A percentile compares a stretch with the other conserved stretches of the same genome.
phyloP scores from a whole-genome alignment of 2,329 filamentous ascomycete genomes.

The Sporothrix curviconia region DNA sequence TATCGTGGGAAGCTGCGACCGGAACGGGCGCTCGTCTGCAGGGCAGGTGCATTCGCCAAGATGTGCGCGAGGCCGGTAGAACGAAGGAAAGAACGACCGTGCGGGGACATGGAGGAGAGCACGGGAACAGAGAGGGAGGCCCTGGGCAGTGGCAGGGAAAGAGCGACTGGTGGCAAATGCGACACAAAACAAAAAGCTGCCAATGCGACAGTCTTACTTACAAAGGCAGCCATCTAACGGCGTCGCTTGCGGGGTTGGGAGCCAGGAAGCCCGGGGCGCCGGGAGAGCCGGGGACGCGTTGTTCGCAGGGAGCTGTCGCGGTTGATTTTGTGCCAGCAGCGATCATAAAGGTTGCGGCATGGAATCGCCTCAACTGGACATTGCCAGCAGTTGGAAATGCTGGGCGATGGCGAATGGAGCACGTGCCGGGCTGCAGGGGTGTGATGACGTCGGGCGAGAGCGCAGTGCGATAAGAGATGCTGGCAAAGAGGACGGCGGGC shows the following conservation, averaged over 20 bases:
- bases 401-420: neutral
- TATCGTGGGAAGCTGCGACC: neutral
- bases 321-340: too few species aligned
- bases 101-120: neutral
- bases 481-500: neutral
- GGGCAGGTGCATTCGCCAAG: neutral
- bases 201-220: neutral
- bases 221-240: constrained; percentile 16
- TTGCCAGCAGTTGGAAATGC: neutral
- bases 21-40: neutral
- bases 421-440: neutral
- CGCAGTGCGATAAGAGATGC: neutral
- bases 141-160: neutral
- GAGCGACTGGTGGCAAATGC: neutral
- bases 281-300: neutral
- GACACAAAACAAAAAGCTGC: too few species aligned
- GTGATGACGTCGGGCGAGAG: neutral
- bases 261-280: neutral
- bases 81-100: neutral
- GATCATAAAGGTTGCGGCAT: neutral
- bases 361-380: neutral
- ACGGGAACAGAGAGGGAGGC: neutral
- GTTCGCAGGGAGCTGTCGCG: neutral
- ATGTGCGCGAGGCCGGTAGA: too few species aligned
- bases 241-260: neutral